phyloP scores from a whole-genome alignment of 768 basidiomycete genomes.

The Suillus subluteus region DNA sequence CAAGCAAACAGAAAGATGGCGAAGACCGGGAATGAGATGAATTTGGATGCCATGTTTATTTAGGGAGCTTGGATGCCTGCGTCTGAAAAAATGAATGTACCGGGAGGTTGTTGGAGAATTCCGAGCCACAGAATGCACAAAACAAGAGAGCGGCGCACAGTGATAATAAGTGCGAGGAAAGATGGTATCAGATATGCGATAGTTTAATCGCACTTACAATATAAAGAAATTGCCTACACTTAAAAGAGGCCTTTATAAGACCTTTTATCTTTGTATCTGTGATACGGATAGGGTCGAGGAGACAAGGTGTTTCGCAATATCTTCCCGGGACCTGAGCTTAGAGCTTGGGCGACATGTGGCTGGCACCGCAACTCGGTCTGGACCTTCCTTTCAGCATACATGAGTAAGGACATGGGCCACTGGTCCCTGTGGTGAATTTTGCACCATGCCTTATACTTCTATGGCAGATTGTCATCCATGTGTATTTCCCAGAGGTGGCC shows the following conservation, averaged over 20 bases:
- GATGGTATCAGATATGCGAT: not conserved
- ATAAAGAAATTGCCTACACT: not conserved
- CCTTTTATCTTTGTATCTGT: not conserved
- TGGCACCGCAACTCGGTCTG: not conserved
- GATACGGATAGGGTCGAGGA: not conserved
- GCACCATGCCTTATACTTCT: not conserved
- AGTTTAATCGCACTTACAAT: not conserved
- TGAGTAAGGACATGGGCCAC: not conserved
- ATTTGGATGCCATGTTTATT: constrained; percentile 12
- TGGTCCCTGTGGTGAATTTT: not conserved
- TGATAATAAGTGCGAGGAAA: not conserved
- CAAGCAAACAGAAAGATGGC: constrained; percentile 11
- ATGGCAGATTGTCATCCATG: not conserved
- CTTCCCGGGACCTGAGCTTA: not conserved
- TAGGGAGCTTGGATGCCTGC: not conserved
- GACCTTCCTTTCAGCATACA: constrained; percentile 1
- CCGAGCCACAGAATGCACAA: constrained; percentile 2
- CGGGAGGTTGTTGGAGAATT: not conserved
- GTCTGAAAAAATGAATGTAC: not conserved
- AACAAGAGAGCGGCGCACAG: not conserved
- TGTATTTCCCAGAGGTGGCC: not conserved
- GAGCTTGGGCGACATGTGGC: not conserved
- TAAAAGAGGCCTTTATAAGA: not conserved
- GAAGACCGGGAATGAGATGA: constrained; percentile 5
- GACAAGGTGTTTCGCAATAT: not conserved